Evolutionary conservation across 352 stramenopile genomes (phyloP).

Genomic region (Phytopythium chamaehyphon): DNA sequence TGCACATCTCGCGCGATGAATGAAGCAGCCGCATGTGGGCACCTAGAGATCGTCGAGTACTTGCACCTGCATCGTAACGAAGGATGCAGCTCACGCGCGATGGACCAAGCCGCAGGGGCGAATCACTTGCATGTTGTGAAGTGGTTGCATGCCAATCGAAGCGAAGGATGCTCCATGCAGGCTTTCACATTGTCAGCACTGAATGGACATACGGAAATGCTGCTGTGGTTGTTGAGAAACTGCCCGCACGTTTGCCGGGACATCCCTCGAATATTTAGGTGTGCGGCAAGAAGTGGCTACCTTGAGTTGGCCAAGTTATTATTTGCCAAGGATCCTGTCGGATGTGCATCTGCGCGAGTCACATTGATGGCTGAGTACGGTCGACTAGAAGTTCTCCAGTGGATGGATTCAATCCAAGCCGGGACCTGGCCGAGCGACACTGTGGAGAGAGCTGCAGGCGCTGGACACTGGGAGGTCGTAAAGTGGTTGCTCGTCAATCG

Average conservation of each 20-base stretch:
- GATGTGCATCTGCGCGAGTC: too few relatives aligned
- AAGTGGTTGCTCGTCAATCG: constrained; percentile 35
- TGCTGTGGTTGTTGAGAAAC: too few relatives aligned
- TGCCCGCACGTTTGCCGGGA: too few relatives aligned
- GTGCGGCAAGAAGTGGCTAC: constrained; percentile 21
- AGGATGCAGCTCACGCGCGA: constrained; percentile 11
- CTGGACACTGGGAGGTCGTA: constrained; percentile 27
- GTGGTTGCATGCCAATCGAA: constrained; percentile 18
- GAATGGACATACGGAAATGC: too few relatives aligned
- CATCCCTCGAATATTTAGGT: too few relatives aligned
- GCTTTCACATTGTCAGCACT: too few relatives aligned
- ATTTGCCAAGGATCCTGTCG: too few relatives aligned
- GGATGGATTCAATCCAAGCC: constrained; percentile 25
- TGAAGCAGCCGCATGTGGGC: neutral
- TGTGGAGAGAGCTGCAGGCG: constrained; percentile 23
- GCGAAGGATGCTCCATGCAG: constrained; percentile 10
- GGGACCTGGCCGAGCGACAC: constrained; percentile 24
- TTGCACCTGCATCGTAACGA: constrained; percentile 15
- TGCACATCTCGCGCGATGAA: constrained; percentile 1
- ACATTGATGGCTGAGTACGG: constrained; percentile 17
- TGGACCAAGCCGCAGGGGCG: neutral
- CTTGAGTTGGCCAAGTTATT: constrained; percentile 27
- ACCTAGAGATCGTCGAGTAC: constrained; percentile 22
- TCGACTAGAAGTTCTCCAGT: constrained; percentile 23
- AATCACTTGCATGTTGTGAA: constrained; percentile 6